A percentile compares a stretch with the other conserved stretches of the same genome.
Evolutionary conservation across 129 eudicot species (phyloP).

Genomic region (Flaveria bidentis): DNA sequence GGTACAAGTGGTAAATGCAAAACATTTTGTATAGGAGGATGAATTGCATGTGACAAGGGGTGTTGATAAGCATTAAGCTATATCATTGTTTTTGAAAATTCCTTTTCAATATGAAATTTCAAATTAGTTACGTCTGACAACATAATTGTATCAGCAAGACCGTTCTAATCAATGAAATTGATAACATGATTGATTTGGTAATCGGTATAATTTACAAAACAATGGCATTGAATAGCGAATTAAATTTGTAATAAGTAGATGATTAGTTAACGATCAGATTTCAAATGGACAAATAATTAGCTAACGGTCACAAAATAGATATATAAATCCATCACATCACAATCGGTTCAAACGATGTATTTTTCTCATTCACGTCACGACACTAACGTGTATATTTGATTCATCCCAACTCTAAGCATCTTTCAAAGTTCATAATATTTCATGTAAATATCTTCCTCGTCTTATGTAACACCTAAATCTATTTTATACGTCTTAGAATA

Average conservation of each 20-base stretch:
- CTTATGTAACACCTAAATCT: too few species aligned
- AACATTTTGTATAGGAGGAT: background rate
- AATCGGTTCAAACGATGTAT: background rate
- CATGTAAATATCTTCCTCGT: background rate
- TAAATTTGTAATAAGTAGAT: background rate
- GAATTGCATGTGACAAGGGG: background rate
- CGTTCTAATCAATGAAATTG: background rate
- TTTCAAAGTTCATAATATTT: background rate
- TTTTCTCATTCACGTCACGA: background rate
- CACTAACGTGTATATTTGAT: background rate
- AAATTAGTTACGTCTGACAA: background rate
- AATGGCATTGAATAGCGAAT: background rate
- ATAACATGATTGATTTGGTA: background rate
- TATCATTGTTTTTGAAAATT: background rate
- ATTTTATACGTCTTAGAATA: too few species aligned
- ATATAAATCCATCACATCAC: background rate
- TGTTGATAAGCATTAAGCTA: background rate
- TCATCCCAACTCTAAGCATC: background rate
- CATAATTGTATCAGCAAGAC: background rate
- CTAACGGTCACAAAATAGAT: background rate
- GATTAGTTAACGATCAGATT: constrained; percentile 1
- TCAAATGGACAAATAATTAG: background rate
- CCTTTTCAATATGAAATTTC: too few species aligned
- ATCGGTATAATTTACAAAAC: background rate
- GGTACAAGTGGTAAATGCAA: too few species aligned